These are phyloP conservation scores for Scolecobasidium constrictum DNA, from an alignment of 2,329 filamentous ascomycete genomes.

Conservation along the genomic window DNA sequence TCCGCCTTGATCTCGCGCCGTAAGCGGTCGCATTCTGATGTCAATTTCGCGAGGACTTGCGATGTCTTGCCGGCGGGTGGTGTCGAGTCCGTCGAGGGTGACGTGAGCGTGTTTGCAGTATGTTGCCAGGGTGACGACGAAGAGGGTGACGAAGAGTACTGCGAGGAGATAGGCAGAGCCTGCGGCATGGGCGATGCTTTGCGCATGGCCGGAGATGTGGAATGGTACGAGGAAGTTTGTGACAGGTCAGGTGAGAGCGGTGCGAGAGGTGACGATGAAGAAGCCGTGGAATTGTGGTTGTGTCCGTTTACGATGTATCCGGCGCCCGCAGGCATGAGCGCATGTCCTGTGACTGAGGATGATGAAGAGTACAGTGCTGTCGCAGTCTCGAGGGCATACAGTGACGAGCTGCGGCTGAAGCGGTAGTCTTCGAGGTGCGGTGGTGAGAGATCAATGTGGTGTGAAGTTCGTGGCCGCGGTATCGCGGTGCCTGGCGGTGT, in stretches of 20 bases:
- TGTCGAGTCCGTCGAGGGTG: constrained; percentile 1
- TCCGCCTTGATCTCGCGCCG: constrained; percentile 46
- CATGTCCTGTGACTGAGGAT: background rate
- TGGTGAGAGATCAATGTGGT: too few species aligned
- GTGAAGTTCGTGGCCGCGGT: background rate
- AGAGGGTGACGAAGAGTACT: constrained; percentile 5
- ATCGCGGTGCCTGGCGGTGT: background rate
- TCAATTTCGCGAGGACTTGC: constrained; percentile 55
- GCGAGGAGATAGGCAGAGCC: background rate
- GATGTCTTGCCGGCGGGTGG: constrained; percentile 7
- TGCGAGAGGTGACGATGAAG: too few species aligned
- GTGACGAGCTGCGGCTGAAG: background rate
- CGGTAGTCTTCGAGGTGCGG: background rate
- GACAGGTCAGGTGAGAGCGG: background rate
- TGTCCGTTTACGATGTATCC: background rate
- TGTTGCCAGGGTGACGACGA: constrained; percentile 7
- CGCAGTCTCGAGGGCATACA: background rate
- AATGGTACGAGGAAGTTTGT: background rate
- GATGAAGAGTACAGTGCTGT: background rate
- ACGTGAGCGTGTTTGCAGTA: background rate
- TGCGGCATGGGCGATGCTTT: constrained; percentile 10
- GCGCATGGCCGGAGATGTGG: constrained; percentile 7
- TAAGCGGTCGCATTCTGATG: constrained; percentile 63
- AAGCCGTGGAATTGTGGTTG: too few species aligned
- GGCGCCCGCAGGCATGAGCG: background rate